These are phyloP conservation scores for Aspergillus udagawae DNA, from an alignment of 2,329 filamentous ascomycete species.

Conservation along the genomic window DNA sequence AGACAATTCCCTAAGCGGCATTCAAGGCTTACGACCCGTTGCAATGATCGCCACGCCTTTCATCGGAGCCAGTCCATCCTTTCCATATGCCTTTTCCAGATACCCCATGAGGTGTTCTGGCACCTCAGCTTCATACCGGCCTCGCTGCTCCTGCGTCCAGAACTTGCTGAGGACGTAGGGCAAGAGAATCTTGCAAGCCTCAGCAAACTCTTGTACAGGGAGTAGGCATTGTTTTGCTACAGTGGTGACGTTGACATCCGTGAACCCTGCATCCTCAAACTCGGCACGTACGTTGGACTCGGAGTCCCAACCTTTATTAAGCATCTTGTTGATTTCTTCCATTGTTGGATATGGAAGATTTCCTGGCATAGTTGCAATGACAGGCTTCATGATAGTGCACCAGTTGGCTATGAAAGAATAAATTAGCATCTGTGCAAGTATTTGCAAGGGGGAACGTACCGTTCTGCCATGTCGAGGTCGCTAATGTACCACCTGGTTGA, in stretches of 20 bases:
- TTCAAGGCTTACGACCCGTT: constrained; percentile 23
- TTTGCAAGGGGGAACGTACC: constrained; percentile 8
- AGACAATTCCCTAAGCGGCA: too few species aligned
- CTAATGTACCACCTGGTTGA: constrained; percentile 30
- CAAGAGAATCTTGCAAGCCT: constrained; percentile 20
- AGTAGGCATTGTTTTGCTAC: constrained; percentile 13
- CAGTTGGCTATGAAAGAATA: constrained; percentile 20
- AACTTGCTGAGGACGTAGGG: constrained; percentile 18
- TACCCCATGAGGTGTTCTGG: constrained; percentile 19
- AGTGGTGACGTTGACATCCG: constrained; percentile 17
- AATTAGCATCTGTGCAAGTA: too few species aligned
- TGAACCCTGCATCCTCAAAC: constrained; percentile 20
- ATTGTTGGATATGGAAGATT: constrained; percentile 22
- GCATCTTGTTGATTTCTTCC: constrained; percentile 15
- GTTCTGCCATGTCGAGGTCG: constrained; percentile 34
- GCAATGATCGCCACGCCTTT: constrained; percentile 28
- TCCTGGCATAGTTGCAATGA: constrained; percentile 23
- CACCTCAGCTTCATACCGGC: constrained; percentile 15
- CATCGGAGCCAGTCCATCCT: constrained; percentile 18
- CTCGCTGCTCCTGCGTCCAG: constrained; percentile 27
- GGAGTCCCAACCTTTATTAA: constrained; percentile 21
- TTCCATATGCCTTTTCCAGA: constrained; percentile 21
- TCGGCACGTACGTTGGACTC: constrained; percentile 17
- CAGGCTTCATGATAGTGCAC: constrained; percentile 19
- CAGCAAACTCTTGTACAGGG: constrained; percentile 15